These are phyloP conservation scores for Evernia prunastri DNA, from an alignment of 495 filamentous ascomycete genomes.

Conservation along the genomic window DNA sequence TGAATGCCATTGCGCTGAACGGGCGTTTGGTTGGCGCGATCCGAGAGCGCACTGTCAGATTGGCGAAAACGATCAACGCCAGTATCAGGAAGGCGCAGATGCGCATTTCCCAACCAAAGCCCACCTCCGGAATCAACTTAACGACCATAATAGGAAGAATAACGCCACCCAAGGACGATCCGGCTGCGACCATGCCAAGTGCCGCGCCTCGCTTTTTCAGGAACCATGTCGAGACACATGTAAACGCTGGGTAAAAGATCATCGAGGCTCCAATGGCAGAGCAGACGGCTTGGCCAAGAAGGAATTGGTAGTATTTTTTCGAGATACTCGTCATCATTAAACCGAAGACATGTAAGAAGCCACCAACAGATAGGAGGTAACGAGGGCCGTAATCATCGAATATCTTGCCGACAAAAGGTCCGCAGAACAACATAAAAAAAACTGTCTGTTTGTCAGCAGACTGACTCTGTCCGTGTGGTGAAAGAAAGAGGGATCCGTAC, in stretches of 20 bases:
- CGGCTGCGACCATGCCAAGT: slow-evolving; percentile 24
- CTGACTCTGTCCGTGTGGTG: too few species aligned
- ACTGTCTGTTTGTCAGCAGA: too few species aligned
- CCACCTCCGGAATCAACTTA: slow-evolving; percentile 34
- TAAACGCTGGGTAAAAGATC: slow-evolving; percentile 27
- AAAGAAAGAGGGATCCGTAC: not conserved
- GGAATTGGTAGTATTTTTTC: slow-evolving; percentile 40
- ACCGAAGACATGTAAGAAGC: slow-evolving; percentile 27
- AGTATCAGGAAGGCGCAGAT: slow-evolving; percentile 46
- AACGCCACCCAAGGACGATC: slow-evolving; percentile 47
- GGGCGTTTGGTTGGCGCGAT: slow-evolving; percentile 40
- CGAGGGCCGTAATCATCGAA: slow-evolving; percentile 38
- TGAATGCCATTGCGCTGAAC: slow-evolving; percentile 24
- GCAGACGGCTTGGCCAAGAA: slow-evolving; percentile 41
- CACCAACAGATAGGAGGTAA: slow-evolving; percentile 24
- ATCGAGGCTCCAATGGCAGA: slow-evolving; percentile 32
- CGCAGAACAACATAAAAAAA: slow-evolving; percentile 37
- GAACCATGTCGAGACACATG: slow-evolving; percentile 21
- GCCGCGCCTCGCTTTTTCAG: slow-evolving; percentile 18
- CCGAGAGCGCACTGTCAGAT: slow-evolving; percentile 51
- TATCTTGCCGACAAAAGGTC: slow-evolving; percentile 32
- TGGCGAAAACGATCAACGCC: slow-evolving; percentile 52
- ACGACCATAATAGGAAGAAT: slow-evolving; percentile 45
- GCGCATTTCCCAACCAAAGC: slow-evolving; percentile 47
- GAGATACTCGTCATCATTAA: slow-evolving; percentile 38